A percentile compares a stretch with the other conserved stretches of the same genome.
These are phyloP conservation scores for Ogataea neopini DNA, from an alignment of 805 yeast genomes.

Conservation along the genomic window DNA sequence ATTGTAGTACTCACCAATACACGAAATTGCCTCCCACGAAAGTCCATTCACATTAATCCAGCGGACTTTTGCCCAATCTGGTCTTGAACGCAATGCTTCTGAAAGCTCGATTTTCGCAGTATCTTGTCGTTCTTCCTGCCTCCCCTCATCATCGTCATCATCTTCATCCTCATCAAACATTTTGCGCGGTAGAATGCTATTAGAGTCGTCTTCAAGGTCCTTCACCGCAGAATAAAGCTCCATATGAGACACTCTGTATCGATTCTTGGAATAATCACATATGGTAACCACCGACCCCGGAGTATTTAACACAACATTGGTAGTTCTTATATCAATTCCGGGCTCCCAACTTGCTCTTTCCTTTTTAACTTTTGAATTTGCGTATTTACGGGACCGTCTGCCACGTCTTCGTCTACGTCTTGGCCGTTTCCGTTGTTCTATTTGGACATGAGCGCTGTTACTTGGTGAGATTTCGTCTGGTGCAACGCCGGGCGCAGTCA, in stretches of 20 bases:
- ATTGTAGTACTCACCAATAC: slow-evolving; percentile 44
- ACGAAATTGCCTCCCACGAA: slow-evolving; percentile 59
- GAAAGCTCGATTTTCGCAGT: slow-evolving; percentile 31
- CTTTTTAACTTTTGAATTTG: slow-evolving; percentile 40
- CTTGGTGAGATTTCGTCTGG: neutral
- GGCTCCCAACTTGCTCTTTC: slow-evolving; percentile 58
- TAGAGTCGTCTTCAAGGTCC: slow-evolving; percentile 19
- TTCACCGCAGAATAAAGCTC: slow-evolving; percentile 38
- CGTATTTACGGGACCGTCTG: slow-evolving; percentile 32
- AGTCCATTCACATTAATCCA: slow-evolving; percentile 62
- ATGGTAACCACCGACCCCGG: slow-evolving; percentile 56
- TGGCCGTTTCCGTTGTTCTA: slow-evolving; percentile 5
- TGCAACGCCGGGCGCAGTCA: neutral
- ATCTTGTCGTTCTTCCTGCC: slow-evolving; percentile 9
- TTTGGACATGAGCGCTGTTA: neutral
- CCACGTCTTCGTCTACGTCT: slow-evolving; percentile 9
- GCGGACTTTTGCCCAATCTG: slow-evolving; percentile 51
- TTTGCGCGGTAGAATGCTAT: slow-evolving; percentile 11
- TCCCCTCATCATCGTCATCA: slow-evolving; percentile 15
- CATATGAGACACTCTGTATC: slow-evolving; percentile 46
- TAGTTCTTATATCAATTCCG: slow-evolving; percentile 53
- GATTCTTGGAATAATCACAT: slow-evolving; percentile 47
- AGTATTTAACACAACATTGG: slow-evolving; percentile 50
- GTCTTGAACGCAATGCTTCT: slow-evolving; percentile 36
- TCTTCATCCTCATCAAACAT: slow-evolving; percentile 10